Evolutionary conservation across 202 grass and related monocot genomes (phyloP), one percentile per base, ranked within the genome.

Genomic region (Carex arenaria): DNA sequence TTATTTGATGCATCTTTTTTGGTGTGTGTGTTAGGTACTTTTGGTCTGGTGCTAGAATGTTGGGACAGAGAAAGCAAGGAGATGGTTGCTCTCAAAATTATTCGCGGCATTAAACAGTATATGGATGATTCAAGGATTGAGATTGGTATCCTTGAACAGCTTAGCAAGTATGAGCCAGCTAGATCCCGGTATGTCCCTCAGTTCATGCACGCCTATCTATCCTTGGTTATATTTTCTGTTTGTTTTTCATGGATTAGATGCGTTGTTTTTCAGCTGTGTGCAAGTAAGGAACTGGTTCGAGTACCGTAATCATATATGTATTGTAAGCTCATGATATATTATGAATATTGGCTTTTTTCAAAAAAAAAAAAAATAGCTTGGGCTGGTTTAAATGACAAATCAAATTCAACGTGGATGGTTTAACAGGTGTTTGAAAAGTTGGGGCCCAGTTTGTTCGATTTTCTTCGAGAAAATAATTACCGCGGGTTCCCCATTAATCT

Each of bases 251-350:
- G 80, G 86, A 86, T 89, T 84, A 93, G 82, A 42, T 91, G 93
- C 84, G 91, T 80, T 89, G 88, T 57, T 98, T 93, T 98, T 93
- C 93, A 98, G 96, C 93, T 95, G 96, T 95, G 93, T 98, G 89
- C 96, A 98, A 98, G 93, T 98, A 90, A 88, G 93, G 93, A 95
- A 98, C 93, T 98, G 95, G 95, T 98, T 98, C 94, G 91, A 98
- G 89, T 95, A 98, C 93, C 91, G 88, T 95, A 98, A 95, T 83
- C 95, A 98, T 98, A 95, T 98, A 72, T 98, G 96, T 95, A 95
- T 98, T 92, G 93, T 92, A 98, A 95, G 93, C 95, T 88, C 87
- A 88, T 82, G 76, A 90, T 87, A 88, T 88, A 89, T 84, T 79
- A 34, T 64, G 88, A 82, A 87, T 96, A 88, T 87, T 81, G 38